These are phyloP conservation scores for Colletotrichum magnum DNA, from an alignment of 2,329 filamentous ascomycete species.

Conservation along the genomic window DNA sequence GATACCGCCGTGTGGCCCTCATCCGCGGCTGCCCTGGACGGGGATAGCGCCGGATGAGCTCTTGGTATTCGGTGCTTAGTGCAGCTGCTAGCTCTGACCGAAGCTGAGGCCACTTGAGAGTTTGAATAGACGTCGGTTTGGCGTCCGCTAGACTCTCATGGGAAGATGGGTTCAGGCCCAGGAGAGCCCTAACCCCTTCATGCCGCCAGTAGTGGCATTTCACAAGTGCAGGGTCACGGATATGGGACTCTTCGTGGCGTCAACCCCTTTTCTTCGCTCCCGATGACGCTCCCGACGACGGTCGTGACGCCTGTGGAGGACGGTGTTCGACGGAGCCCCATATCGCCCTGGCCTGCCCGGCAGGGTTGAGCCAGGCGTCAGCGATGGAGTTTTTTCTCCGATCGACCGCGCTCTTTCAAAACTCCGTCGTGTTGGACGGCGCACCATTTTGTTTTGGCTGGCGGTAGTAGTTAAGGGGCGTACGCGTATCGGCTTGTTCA, in stretches of 20 bases:
- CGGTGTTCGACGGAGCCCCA: neutral
- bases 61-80: neutral
- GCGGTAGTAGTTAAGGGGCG: neutral
- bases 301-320: neutral
- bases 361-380: neutral
- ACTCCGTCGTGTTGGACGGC: neutral
- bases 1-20: neutral
- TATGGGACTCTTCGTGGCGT: neutral
- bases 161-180: neutral
- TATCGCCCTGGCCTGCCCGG: neutral
- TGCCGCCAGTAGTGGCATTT: neutral
- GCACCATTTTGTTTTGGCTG: neutral
- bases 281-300: conserved; percentile 5
- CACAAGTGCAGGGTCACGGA: neutral
- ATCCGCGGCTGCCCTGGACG: neutral
- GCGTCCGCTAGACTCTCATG: neutral
- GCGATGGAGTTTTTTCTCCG: conserved; percentile 7
- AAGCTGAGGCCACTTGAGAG: neutral
- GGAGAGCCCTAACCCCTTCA: neutral
- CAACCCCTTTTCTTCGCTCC: conserved; percentile 9
- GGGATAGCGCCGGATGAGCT: conserved; percentile 13
- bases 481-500: conserved; percentile 1
- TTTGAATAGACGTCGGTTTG: neutral
- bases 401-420: neutral
- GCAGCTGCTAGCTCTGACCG: neutral